These are phyloP conservation scores for Boletus albobrunnescens DNA, from an alignment of 1,284 basidiomycete genomes.

Conservation along the genomic window DNA sequence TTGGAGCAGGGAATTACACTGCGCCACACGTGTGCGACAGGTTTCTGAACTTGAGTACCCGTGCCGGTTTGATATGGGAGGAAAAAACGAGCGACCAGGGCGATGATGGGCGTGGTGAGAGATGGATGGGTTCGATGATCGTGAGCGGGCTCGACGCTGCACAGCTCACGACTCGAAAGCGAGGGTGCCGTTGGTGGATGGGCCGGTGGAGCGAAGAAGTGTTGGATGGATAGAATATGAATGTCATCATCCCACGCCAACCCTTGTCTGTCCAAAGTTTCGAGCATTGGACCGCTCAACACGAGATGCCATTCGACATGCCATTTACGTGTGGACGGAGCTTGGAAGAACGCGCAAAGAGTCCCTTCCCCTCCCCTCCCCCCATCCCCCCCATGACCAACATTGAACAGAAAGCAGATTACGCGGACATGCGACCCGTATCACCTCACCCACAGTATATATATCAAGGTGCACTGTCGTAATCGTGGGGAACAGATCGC, in stretches of 20 bases:
- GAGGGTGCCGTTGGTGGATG: constrained; percentile 56
- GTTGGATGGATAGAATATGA: not conserved
- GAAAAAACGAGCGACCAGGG: constrained; percentile 29
- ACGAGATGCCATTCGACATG: no score
- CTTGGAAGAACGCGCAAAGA: constrained; percentile 1
- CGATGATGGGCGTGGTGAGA: constrained; percentile 12
- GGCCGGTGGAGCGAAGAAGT: constrained; percentile 41
- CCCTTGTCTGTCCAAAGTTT: not conserved
- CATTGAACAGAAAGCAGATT: not conserved
- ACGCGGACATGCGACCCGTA: not conserved
- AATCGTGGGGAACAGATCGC: constrained; percentile 17
- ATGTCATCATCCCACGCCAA: constrained; percentile 1
- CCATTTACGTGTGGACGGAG: constrained; percentile 17
- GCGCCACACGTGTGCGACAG: constrained; percentile 47
- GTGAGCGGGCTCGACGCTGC: constrained; percentile 47
- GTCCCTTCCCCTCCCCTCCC: not conserved
- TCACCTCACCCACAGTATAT: constrained; percentile 4
- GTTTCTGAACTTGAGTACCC: constrained; percentile 45
- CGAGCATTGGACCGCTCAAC: no score
- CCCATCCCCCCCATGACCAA: no score
- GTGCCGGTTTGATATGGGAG: constrained; percentile 46
- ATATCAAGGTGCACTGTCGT: not conserved
- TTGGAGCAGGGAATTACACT: constrained; percentile 66
- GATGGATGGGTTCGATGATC: constrained; percentile 47
- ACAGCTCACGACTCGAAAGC: constrained; percentile 49